Base-by-base conservation (phyloP, 176 grass and related monocot genomes). In the Aegilops sharonensis region DNA sequence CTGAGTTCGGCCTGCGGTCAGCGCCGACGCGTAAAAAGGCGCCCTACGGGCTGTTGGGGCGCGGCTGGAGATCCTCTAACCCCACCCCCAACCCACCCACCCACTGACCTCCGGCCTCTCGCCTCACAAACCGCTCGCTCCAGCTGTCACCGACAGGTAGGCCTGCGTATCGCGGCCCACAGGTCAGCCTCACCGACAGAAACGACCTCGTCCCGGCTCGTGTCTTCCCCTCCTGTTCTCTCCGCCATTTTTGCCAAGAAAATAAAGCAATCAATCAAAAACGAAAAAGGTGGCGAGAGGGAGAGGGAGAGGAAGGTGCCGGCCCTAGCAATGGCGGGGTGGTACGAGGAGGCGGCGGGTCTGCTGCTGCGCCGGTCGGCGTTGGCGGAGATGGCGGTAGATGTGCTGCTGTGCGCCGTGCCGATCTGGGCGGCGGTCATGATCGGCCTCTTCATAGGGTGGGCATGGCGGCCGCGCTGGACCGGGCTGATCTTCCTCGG, bases 341-440 rank as follows among this genome's bases (percentile, higher is more conserved):
- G 92, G 68, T 99, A 92, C 89, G 78, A 88, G 57, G 86, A 89
- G 69, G 87, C 90, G 14, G 57, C 87, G 77, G 97, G 78, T 76
- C 83, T 99, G 25, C 85, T 99, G 21, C 80, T 99, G 87, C 91
- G 90, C 9, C 83, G 87, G 2, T 92, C 97, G 3, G 92, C 85
- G 37, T 89, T 96, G 88, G 94, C 84, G 87, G 97, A 96, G 89
- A 86, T 94, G 87, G 90, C 94, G 52, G 78, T 99, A 11, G 97
- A 99, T 83, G 85, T 91, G 75, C 78, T 99, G 70, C 94, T 99
- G 1, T 99, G 97, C 85, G 89, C 87, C 43, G 94, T 94, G 90
- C 97, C 97, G 94, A 99, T 99, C 94, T 99, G 97, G 97, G 86
- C 89, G 66, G 97, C 97, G 36, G 94, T 99, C 76, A 99, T 96